phyloP scores from a whole-genome alignment of 495 filamentous ascomycete species.

The Xylaria bambusicola region DNA sequence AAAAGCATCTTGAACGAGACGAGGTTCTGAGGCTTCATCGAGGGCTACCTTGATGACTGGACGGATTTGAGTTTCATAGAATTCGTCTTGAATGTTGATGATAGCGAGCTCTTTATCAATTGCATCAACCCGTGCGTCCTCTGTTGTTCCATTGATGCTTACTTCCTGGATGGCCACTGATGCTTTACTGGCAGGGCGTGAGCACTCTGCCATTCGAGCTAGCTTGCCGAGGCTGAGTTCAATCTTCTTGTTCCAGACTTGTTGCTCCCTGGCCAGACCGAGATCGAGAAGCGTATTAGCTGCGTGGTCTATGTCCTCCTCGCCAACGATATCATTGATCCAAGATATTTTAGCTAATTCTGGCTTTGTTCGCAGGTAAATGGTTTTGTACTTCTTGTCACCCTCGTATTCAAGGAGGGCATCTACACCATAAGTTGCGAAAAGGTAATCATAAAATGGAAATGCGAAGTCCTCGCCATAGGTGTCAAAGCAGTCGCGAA shows the following conservation, averaged over 20 bases:
- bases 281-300: conserved; percentile 64
- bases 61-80: conserved; percentile 56
- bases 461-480: conserved; percentile 79
- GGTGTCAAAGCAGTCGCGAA: conserved; percentile 65
- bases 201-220: conserved; percentile 63
- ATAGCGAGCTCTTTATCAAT: conserved; percentile 65
- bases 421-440: conserved; percentile 63
- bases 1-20: conserved; percentile 71
- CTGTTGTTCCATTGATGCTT: conserved; percentile 26
- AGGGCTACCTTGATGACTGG: conserved; percentile 65
- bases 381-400: conserved; percentile 68
- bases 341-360: conserved; percentile 77
- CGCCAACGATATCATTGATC: conserved; percentile 85
- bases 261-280: conserved; percentile 66
- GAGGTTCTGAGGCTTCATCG: conserved; percentile 73
- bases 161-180: conserved; percentile 30
- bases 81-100: conserved; percentile 70
- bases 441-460: conserved; percentile 74
- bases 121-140: conserved; percentile 40
- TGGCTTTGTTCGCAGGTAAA: conserved; percentile 69
- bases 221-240: conserved; percentile 88
- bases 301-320: conserved; percentile 71
- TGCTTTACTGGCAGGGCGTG: conserved; percentile 38
- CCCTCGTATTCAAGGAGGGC: conserved; percentile 66
- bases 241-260: conserved; percentile 87